phyloP scores from a whole-genome alignment of 768 basidiomycete species.

The Rossbeevera mucosa region DNA sequence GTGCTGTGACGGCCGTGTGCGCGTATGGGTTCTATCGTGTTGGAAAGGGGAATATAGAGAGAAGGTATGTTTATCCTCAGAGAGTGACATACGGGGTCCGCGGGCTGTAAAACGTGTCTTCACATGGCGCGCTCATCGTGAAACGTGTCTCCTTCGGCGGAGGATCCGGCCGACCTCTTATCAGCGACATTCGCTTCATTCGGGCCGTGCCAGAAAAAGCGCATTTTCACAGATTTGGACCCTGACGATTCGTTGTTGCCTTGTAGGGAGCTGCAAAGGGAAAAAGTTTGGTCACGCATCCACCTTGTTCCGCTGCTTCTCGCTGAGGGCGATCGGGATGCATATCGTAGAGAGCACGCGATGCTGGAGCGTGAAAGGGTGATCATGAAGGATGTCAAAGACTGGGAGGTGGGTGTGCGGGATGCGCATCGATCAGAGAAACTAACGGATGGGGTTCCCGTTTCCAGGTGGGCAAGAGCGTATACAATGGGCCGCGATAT shows the following conservation, averaged over 20 bases:
- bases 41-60: conserved; percentile 87
- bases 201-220: conserved; percentile 42
- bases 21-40: conserved; percentile 89
- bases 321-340: conserved; percentile 91
- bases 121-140: conserved; percentile 52
- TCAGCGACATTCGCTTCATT: conserved; percentile 34
- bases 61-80: conserved; percentile 60
- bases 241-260: conserved; percentile 28
- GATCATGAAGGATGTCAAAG: conserved; percentile 92
- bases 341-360: conserved; percentile 77
- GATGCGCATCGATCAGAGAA: conserved; percentile 19
- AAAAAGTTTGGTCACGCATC: conserved; percentile 94
- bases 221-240: conserved; percentile 42
- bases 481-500: conserved; percentile 79
- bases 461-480: conserved; percentile 73
- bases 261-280: conserved; percentile 84
- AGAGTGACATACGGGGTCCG: conserved; percentile 40
- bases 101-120: conserved; percentile 65
- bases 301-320: conserved; percentile 88
- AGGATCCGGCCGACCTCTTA: conserved; percentile 43
- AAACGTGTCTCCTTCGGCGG: conserved; percentile 62
- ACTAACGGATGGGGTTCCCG: conserved; percentile 12
- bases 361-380: conserved; percentile 72
- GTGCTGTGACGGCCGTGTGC: conserved; percentile 80
- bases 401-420: conserved; percentile 78